A percentile compares a stretch with the other conserved stretches of the same genome.
phyloP scores from a whole-genome alignment of 2,329 filamentous ascomycete species.

The Waltergamsia citrina region DNA sequence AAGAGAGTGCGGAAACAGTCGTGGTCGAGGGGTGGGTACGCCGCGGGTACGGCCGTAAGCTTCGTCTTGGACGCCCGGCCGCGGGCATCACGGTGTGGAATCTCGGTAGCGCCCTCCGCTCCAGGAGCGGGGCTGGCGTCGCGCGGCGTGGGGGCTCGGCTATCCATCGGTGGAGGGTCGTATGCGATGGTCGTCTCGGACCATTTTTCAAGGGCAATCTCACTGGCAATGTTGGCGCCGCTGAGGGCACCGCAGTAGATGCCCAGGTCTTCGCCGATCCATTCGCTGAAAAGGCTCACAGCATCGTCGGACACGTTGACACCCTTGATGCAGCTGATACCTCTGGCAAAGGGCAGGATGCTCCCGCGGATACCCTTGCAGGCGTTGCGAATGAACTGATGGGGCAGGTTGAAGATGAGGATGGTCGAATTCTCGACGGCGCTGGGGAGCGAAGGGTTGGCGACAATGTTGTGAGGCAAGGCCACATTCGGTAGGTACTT shows the following conservation, averaged over 20 bases:
- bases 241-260: slow-evolving; percentile 97
- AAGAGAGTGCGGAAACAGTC: slow-evolving; percentile 76
- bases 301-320: slow-evolving; percentile 84
- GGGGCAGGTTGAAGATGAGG: slow-evolving; percentile 90
- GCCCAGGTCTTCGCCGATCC: slow-evolving; percentile 79
- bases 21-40: slow-evolving; percentile 84
- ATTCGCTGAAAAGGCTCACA: slow-evolving; percentile 86
- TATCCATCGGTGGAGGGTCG: slow-evolving; percentile 83
- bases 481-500: slow-evolving; percentile 91
- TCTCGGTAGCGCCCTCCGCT: slow-evolving; percentile 41
- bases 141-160: slow-evolving; percentile 53
- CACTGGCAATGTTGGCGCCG: slow-evolving; percentile 90
- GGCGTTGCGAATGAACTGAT: slow-evolving; percentile 87
- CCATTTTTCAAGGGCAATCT: slow-evolving; percentile 93
- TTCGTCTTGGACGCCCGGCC: slow-evolving; percentile 59
- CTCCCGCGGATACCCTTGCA: slow-evolving; percentile 80
- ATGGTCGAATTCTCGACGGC: slow-evolving; percentile 79
- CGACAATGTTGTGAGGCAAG: slow-evolving; percentile 74
- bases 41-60: slow-evolving; percentile 65
- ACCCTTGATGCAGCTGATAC: slow-evolving; percentile 96
- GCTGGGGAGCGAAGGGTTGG: slow-evolving; percentile 71
- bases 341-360: slow-evolving; percentile 84
- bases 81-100: slow-evolving; percentile 59
- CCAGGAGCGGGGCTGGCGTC: slow-evolving; percentile 37
- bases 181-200: slow-evolving; percentile 96